Base-by-base conservation (phyloP, 768 basidiomycete species). In the Plicaturopsis crispa region DNA sequence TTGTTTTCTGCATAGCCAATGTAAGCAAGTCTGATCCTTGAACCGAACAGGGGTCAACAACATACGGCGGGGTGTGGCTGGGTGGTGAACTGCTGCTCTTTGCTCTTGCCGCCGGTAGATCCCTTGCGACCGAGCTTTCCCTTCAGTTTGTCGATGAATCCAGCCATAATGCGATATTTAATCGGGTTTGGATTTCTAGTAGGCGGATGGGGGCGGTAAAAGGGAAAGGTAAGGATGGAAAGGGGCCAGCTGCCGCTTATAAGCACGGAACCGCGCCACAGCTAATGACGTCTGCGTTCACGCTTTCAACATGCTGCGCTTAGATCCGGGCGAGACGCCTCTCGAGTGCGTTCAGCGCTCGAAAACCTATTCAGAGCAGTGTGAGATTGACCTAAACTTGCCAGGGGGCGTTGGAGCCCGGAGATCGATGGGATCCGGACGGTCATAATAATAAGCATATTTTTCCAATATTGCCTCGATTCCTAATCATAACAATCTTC, bases 21-120 rank as follows among this genome's bases (percentile, higher is more conserved):
- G 19, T 8, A 37, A 3, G 36, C 16, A 20, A 12, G 1, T 16
- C 33, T 4, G 26, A 23, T 21, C 4, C 20, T 2, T 7, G 2
- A 17, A 24, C 19, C 12, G 7, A 7, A 26, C 41, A 30, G 21
- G 26, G 28, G 39, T 12, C 32, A 44, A 32, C 21, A 2, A 50
- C 70, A 34, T 48, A 78, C 77, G 47, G 78, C 78, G 35, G 78
- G 80, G 51, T 80, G 76, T 16, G 80, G 80, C 40, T 70, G 65
- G 49, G 74, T 80, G 34, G 56, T 58, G 55, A 70, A 79, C 1
- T 47, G 50, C 35, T 61, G 69, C 48, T 75, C 69, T n/a, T n/a
- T n/a, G 30, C 5, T 42, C 38, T 35, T 42, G 42, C 31, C 40
- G 26, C 44, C 39, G 38, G 39, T 39, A 34, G 31, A 37, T n/a